Percentiles rank a stretch among this genome's conserved stretches.
Evolutionary conservation across 257 asterid species (phyloP).

Genomic region (Petrea volubilis): DNA sequence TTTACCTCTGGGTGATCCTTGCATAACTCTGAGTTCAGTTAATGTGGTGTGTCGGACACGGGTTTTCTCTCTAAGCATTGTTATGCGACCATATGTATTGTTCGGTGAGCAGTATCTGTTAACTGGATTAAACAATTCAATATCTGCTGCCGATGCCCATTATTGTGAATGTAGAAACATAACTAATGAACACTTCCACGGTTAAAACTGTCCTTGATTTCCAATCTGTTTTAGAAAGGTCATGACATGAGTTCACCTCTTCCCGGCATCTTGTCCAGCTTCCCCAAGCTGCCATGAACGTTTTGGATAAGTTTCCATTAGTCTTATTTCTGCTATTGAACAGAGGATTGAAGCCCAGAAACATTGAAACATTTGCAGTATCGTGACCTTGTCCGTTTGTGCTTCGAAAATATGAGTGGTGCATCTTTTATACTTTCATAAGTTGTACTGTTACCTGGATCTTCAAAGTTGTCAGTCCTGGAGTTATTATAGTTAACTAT

Average conservation of each 20-base stretch:
- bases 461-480: neutral
- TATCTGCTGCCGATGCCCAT: neutral
- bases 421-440: neutral
- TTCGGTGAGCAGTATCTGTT: neutral
- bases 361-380: neutral
- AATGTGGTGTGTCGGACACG: neutral
- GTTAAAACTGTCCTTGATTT: neutral
- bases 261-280: neutral
- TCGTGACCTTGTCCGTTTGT: too few species aligned
- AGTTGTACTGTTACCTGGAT: neutral
- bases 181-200: neutral
- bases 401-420: too few species aligned
- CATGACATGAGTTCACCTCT: neutral
- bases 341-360: neutral
- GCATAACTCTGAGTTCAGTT: neutral
- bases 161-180: neutral
- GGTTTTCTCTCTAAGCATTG: neutral
- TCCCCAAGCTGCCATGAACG: neutral
- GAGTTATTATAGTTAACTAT: neutral
- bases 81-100: neutral
- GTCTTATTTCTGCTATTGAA: neutral
- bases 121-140: neutral
- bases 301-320: neutral
- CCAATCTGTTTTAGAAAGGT: neutral
- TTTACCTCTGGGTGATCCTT: too few species aligned